Conservation (phyloP, 192 early-diverging fungal genomes). For the Umbelopsis sp. region DNA sequence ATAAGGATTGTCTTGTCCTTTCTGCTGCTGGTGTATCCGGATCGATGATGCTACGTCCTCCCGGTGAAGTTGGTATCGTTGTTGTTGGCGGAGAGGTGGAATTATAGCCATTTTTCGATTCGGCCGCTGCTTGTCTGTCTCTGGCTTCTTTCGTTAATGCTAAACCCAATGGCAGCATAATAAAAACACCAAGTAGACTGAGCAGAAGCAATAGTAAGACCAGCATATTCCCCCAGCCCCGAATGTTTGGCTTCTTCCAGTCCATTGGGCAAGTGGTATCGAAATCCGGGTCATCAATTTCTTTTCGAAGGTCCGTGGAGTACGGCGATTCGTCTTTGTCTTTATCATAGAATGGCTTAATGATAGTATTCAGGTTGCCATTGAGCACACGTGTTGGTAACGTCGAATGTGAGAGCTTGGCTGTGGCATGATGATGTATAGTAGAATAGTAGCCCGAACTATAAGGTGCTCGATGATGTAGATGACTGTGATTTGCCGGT, state of each 20-base stretch:
- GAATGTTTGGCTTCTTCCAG: slow-evolving; percentile 16
- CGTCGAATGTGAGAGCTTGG: background rate
- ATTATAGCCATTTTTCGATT: slow-evolving; percentile 10
- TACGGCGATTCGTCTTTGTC: slow-evolving; percentile 10
- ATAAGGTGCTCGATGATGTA: background rate
- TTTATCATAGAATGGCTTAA: background rate
- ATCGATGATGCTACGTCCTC: slow-evolving; percentile 15
- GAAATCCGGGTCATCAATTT: slow-evolving; percentile 4
- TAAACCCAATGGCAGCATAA: background rate
- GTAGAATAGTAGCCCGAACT: background rate
- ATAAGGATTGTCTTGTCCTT: background rate
- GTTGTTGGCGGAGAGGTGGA: slow-evolving; percentile 6
- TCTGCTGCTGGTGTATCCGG: background rate
- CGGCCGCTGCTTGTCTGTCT: background rate
- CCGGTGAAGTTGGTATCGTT: slow-evolving; percentile 1
- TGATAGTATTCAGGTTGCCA: background rate
- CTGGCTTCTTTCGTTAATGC: slow-evolving; percentile 12
- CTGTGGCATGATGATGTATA: background rate
- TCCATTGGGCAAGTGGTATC: slow-evolving; percentile 6
- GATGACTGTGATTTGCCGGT: background rate
- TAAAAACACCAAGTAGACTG: slow-evolving; percentile 1
- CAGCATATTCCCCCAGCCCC: slow-evolving; percentile 12
- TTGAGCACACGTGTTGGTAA: background rate
- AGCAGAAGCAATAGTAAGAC: background rate
- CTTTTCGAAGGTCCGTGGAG: background rate